These are phyloP conservation scores for Peterozyma xylosa DNA, from an alignment of 805 yeast genomes.

Conservation along the genomic window DNA sequence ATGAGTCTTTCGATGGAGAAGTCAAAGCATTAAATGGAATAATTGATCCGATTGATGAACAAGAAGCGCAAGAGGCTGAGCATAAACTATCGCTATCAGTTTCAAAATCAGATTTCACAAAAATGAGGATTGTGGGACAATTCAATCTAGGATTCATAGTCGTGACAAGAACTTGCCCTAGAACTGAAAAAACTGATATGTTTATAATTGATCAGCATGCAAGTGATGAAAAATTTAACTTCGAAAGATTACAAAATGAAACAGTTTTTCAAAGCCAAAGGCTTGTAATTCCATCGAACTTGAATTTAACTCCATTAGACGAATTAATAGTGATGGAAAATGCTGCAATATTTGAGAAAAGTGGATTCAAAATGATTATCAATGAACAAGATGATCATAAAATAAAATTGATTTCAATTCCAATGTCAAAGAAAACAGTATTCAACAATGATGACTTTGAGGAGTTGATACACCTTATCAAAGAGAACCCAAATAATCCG, in stretches of 20 bases:
- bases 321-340: conserved; percentile 65
- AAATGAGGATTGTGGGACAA: conserved; percentile 85
- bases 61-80: conserved; percentile 37
- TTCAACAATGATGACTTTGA: conserved; percentile 66
- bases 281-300: conserved; percentile 46
- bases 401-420: conserved; percentile 53
- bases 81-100: conserved; percentile 51
- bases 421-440: conserved; percentile 61
- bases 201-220: conserved; percentile 97
- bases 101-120: conserved; percentile 60
- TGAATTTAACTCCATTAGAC: conserved; percentile 73
- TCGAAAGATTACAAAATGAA: conserved; percentile 56
- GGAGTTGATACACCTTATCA: conserved; percentile 66
- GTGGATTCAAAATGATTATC: conserved; percentile 66
- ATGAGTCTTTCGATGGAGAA: neutral
- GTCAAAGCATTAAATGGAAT: neutral
- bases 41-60: conserved; percentile 1
- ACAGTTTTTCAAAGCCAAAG: conserved; percentile 63
- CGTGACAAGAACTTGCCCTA: conserved; percentile 39
- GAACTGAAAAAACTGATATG: conserved; percentile 38
- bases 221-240: conserved; percentile 90
- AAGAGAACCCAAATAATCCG: conserved; percentile 37
- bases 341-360: conserved; percentile 46
- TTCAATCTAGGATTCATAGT: conserved; percentile 93
- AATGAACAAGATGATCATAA: conserved; percentile 33